Evolutionary conservation across 129 eudicot genomes (phyloP).

Genomic region (Solidago caesia): DNA sequence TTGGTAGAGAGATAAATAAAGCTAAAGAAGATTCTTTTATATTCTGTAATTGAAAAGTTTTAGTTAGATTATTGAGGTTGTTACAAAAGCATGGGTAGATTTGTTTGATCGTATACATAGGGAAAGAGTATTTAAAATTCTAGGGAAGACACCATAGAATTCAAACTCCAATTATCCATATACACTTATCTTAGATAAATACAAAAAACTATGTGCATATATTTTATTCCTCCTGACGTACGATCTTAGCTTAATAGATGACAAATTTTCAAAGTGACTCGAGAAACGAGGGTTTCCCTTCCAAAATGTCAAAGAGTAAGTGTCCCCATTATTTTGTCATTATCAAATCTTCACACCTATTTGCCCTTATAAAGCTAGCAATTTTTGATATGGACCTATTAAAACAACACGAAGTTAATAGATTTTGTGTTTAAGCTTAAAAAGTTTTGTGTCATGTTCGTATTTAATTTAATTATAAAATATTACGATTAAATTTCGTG

Average conservation of each 20-base stretch:
- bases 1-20: too few relatives aligned
- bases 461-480: too few relatives aligned
- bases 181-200: constrained; percentile 26
- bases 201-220: constrained; percentile 30
- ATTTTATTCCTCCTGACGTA: constrained; percentile 35
- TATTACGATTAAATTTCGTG: too few relatives aligned
- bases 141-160: constrained; percentile 43
- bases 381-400: too few relatives aligned
- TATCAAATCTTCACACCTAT: constrained; percentile 24
- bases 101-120: constrained; percentile 2
- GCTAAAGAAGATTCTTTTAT: too few relatives aligned
- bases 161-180: constrained; percentile 52
- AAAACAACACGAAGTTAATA: too few relatives aligned
- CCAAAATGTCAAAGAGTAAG: constrained; percentile 42
- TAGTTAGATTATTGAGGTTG: background rate
- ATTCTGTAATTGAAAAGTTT: too few relatives aligned
- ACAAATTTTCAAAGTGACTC: constrained; percentile 34
- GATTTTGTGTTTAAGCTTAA: too few relatives aligned
- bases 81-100: too few relatives aligned
- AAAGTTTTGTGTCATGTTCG: too few relatives aligned
- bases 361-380: background rate
- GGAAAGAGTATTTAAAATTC: constrained; percentile 26
- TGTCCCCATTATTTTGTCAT: constrained; percentile 33
- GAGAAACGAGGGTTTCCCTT: constrained; percentile 38
- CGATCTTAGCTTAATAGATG: constrained; percentile 33